Evolutionary conservation across 2,329 filamentous ascomycete species (phyloP).

Genomic region (Mycocentrospora acerina): DNA sequence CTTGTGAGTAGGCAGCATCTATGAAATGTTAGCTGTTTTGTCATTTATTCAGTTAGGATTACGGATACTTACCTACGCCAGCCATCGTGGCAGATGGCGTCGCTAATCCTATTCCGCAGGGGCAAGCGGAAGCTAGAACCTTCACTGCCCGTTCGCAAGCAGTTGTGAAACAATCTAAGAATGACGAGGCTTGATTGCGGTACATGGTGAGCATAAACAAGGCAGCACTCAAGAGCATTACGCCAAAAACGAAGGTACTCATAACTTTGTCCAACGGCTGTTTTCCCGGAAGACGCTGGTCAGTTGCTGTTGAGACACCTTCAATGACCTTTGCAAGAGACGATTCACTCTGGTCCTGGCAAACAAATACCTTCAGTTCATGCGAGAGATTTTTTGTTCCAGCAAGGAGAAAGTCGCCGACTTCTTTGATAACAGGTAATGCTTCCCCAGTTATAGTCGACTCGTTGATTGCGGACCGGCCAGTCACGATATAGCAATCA

Average conservation of each 20-base stretch:
- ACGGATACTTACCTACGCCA: constrained; percentile 6
- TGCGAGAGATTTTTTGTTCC: constrained; percentile 6
- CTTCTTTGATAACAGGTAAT: constrained; percentile 3
- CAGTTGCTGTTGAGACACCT: constrained; percentile 6
- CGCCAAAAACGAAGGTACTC: constrained; percentile 6
- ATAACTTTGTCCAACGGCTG: constrained; percentile 3
- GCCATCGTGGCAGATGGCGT: constrained; percentile 16
- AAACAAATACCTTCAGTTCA: constrained; percentile 3
- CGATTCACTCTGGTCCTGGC: constrained; percentile 6
- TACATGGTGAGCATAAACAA: not conserved
- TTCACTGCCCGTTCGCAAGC: constrained; percentile 8
- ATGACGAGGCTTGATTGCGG: not conserved
- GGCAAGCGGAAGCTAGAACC: constrained; percentile 14
- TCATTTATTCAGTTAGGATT: not conserved
- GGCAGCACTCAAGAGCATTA: constrained; percentile 1
- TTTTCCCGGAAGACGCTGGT: constrained; percentile 3
- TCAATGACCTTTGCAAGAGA: constrained; percentile 10
- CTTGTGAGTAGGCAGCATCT: constrained; percentile 11
- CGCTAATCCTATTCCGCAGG: constrained; percentile 16
- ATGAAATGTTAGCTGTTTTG: not conserved
- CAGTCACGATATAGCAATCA: constrained; percentile 8
- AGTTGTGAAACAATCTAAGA: not conserved
- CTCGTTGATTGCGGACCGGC: constrained; percentile 11
- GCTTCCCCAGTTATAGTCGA: constrained; percentile 11
- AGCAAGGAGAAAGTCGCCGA: constrained; percentile 11